phyloP scores from a whole-genome alignment of 768 basidiomycete genomes.

The Fomitopsis pulvina region DNA sequence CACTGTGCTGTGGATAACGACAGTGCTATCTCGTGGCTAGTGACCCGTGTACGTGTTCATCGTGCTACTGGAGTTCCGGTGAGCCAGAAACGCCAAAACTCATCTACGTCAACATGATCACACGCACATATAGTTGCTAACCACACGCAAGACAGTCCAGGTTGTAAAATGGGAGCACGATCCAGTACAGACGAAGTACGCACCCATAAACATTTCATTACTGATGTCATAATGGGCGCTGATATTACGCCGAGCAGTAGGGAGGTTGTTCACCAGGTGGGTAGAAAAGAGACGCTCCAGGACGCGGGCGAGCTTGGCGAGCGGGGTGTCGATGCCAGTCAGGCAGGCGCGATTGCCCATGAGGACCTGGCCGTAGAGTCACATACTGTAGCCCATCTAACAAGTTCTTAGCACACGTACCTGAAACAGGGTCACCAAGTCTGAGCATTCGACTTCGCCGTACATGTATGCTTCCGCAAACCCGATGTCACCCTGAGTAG shows the following conservation, averaged over 20 bases:
- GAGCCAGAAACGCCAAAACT: too few species aligned
- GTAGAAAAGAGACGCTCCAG: conserved; percentile 50
- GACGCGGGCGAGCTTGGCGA: conserved; percentile 48
- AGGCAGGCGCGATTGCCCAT: conserved; percentile 48
- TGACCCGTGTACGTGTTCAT: too few species aligned
- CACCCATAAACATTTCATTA: conserved; percentile 67
- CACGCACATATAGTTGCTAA: conserved; percentile 1
- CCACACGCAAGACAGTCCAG: too few species aligned
- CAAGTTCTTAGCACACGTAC: too few species aligned
- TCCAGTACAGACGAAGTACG: not conserved
- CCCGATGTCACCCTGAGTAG: conserved; percentile 59
- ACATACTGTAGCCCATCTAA: too few species aligned
- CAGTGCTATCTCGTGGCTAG: too few species aligned
- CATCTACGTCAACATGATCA: too few species aligned
- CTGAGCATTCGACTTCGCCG: conserved; percentile 63
- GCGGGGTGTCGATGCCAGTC: conserved; percentile 39
- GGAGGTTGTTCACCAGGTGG: conserved; percentile 58
- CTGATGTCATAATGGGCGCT: conserved; percentile 77
- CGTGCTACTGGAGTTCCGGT: too few species aligned
- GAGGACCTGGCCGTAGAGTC: conserved; percentile 49
- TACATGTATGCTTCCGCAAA: conserved; percentile 78
- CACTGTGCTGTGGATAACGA: too few species aligned
- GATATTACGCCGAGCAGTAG: conserved; percentile 61
- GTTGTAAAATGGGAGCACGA: not conserved
- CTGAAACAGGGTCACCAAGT: conserved; percentile 58